A percentile compares a stretch with the other conserved stretches of the same genome.
Evolutionary conservation across 2,329 filamentous ascomycete species (phyloP).

Genomic region (Curvularia sp.): DNA sequence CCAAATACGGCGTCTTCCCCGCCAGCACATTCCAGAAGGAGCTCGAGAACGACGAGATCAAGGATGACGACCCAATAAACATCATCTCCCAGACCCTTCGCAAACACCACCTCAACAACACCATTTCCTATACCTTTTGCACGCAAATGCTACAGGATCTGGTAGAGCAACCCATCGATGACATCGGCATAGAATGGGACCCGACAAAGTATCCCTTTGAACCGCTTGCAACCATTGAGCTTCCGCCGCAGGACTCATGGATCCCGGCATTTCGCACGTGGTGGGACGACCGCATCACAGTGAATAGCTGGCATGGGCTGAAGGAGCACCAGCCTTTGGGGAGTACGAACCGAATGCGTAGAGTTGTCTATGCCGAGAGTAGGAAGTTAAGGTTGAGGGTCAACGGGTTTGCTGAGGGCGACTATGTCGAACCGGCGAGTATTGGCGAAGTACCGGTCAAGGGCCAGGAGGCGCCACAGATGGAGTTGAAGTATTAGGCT

Average conservation of each 20-base stretch:
- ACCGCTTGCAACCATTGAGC: neutral
- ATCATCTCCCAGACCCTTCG: neutral
- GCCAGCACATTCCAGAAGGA: neutral
- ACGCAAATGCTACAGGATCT: neutral
- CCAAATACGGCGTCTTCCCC: neutral
- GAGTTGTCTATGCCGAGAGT: constrained; percentile 52
- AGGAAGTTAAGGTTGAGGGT: constrained; percentile 50
- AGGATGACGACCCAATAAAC: neutral
- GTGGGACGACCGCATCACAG: constrained; percentile 52
- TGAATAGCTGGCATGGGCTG: constrained; percentile 52
- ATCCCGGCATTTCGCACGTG: constrained; percentile 50
- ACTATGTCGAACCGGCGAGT: constrained; percentile 50
- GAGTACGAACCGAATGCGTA: constrained; percentile 51
- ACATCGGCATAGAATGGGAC: neutral
- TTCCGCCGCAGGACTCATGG: neutral
- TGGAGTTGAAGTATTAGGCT: constrained; percentile 3
- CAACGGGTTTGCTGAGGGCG: constrained; percentile 46
- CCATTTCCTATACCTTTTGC: neutral
- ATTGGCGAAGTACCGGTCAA: constrained; percentile 45
- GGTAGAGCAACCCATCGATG: neutral
- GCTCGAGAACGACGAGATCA: neutral
- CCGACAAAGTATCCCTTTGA: neutral
- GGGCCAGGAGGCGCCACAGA: constrained; percentile 27
- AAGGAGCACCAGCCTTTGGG: constrained; percentile 51
- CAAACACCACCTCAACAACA: neutral